Evolutionary conservation across 2,329 filamentous ascomycete species (phyloP), one percentile per base, ranked within the genome.

Genomic region (Ophiobolus disseminans): DNA sequence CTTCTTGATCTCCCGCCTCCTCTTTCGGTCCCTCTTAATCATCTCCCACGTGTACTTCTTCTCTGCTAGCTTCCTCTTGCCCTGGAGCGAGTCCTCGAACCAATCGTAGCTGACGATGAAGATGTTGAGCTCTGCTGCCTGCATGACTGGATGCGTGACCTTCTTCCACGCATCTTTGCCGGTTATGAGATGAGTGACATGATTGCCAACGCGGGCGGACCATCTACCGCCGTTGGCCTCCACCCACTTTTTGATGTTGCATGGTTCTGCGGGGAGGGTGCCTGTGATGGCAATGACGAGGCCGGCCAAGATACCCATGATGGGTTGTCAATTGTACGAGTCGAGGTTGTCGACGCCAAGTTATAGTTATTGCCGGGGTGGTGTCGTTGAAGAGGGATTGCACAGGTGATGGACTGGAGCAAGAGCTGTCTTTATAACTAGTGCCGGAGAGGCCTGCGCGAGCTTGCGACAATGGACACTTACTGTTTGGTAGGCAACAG

Each of bases 171-270:
- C 82, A 25, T 84, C 79, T 40, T 81, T 76, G 0, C 83, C 84
- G 44, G 85, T 83, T 17, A 96, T 79, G 0, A 96, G 75, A 71
- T 96, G 91, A 0, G 91, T 96, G 8, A 87, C 83, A 0, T 75
- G 62, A 0, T 77, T 67, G 20, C 77, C 77, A 14, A 90, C 72
- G 0, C 77, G 73, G 1, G 75, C 67, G 0, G 75, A 73, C 65
- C 85, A 87, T 1, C 48, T 69, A 1, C 88, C 91, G 5, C 83
- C 85, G 48, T 88, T 83, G 3, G 76, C 65, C 3, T 76, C 75
- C 8, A 90, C 79, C 89, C 90, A 96, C 30, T 76, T 75, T 26
- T 78, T 78, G 26, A 94, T 79, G 32, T 88, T 82, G 1, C 81
- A 76, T 2, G 50, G 14, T 5, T 57, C 51, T 30, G 72, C 69